These are phyloP conservation scores for Zygotorulaspora mrakii DNA, from an alignment of 1,139 yeast genomes.

Conservation along the genomic window DNA sequence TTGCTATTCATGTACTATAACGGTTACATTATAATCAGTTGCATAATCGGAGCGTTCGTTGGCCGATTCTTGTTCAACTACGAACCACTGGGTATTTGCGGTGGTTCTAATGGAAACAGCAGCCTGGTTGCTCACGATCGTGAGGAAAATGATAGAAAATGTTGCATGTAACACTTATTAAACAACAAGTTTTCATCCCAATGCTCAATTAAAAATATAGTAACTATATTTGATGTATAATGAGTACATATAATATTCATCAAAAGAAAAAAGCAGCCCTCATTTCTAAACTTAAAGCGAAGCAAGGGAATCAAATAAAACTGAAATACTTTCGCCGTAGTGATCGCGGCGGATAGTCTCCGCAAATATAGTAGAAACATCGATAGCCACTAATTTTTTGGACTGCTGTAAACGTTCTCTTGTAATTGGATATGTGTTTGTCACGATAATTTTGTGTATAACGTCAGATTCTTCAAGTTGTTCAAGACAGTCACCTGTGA, in stretches of 20 bases:
- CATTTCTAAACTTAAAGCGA: conserved; percentile 40
- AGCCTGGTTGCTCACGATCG: conserved; percentile 24
- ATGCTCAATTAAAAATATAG: not conserved
- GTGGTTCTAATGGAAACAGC: conserved; percentile 17
- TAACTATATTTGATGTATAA: conserved; percentile 1
- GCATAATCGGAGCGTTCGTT: conserved; percentile 58
- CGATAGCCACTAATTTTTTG: conserved; percentile 76
- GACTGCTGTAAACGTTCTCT: conserved; percentile 53
- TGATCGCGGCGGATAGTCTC: conserved; percentile 98
- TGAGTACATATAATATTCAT: conserved; percentile 5
- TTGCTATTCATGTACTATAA: conserved; percentile 70
- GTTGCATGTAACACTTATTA: conserved; percentile 27
- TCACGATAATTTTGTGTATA: conserved; percentile 84
- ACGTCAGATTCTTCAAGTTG: conserved; percentile 71
- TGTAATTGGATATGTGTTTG: conserved; percentile 90
- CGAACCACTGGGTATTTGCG: conserved; percentile 41
- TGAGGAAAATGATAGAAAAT: conserved; percentile 31
- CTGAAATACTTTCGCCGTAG: conserved; percentile 93
- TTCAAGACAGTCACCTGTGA: conserved; percentile 82
- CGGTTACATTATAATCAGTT: conserved; percentile 61
- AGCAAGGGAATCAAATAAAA: conserved; percentile 80
- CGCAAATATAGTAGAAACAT: conserved; percentile 91
- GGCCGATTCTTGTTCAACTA: conserved; percentile 53
- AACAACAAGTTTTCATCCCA: conserved; percentile 1
- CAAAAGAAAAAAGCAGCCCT: not conserved